Base-by-base conservation (phyloP, 192 early-diverging fungal species). In the Jimgerdemannia flammicorona region DNA sequence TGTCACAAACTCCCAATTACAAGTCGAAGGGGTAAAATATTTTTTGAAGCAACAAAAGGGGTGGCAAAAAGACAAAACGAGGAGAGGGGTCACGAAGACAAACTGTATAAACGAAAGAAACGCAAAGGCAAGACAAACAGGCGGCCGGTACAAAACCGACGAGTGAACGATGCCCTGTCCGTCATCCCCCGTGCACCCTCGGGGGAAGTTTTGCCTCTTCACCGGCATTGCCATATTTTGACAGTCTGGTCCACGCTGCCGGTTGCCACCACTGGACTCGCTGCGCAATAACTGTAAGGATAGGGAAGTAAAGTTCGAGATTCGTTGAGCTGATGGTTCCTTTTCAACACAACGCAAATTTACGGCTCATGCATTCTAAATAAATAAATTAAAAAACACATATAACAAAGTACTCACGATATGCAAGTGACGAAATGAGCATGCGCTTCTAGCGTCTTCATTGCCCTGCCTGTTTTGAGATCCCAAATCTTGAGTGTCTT, bases 401-500 rank as follows among this genome's bases (percentile, higher is more conserved):
- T 18, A 63, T 29, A 29, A 59, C 18, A 29, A 29, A 29, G 3
- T 65, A 70, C 77, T 81, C 93, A 92, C 64, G 89, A 92, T 44
- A 98, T 84, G 77, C 92, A 93, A 3, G 95, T 95, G 41, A 95
- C 91, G 87, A 98, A 98, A 75, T 98, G 97, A 19, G 84, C 78
- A 43, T 95, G 93, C 3, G 95, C 96, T 66, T 97, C 94, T 67
- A 96, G 71, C 11, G 90, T 92, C 75, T 95, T 95, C 72, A 89
- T 84, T 76, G 93, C 94, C 49, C 94, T 87, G 19, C 95, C 95
- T 7, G 90, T 88, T 64, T 89, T 87, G 40, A 97, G 81, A 74
- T 98, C 95, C 97, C 97, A 99, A 40, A 94, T 83, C 59, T 92
- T 88, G 72, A 99, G 84, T 0, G 95, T 91, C 77, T 96, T 97